Percentiles rank a stretch among this genome's conserved stretches.
phyloP scores from a whole-genome alignment of 2,329 filamentous ascomycete genomes.

The Drechmeria coniospora region DNA sequence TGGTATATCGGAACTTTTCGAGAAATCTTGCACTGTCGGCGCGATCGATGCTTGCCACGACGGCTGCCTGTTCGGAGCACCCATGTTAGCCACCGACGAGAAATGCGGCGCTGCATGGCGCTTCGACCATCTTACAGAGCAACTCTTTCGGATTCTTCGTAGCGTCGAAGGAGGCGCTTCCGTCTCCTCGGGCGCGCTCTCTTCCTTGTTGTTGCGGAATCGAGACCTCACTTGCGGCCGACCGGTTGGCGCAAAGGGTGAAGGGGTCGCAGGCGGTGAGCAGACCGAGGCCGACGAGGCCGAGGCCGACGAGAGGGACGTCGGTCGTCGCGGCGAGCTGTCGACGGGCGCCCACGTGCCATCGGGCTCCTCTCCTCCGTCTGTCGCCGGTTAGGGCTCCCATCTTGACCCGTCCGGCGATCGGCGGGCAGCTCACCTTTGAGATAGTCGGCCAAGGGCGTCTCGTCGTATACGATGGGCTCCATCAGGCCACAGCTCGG shows the following conservation, averaged over 20 bases:
- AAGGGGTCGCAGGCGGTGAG: constrained; percentile 31
- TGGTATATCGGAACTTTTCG: constrained; percentile 84
- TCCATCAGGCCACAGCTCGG: constrained; percentile 53
- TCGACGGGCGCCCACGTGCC: constrained; percentile 29
- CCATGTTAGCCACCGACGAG: constrained; percentile 1
- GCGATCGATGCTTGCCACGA: constrained; percentile 58
- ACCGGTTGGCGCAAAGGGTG: constrained; percentile 40
- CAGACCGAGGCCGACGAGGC: constrained; percentile 13
- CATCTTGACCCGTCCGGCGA: too few relatives aligned
- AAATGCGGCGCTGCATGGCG: background rate
- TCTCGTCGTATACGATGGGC: constrained; percentile 71
- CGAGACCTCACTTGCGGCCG: constrained; percentile 37
- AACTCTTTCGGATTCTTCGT: constrained; percentile 31
- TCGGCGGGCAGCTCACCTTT: constrained; percentile 43
- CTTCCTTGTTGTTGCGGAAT: constrained; percentile 33
- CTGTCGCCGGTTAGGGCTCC: too few relatives aligned
- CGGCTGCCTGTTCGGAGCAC: constrained; percentile 42
- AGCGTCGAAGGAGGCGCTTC: constrained; percentile 21
- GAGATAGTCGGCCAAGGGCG: constrained; percentile 77
- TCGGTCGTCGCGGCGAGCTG: constrained; percentile 16
- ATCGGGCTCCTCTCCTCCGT: constrained; percentile 32
- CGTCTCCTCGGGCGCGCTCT: too few relatives aligned
- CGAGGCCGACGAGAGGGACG: constrained; percentile 11
- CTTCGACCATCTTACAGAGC: constrained; percentile 28
- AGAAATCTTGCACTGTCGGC: constrained; percentile 74